Evolutionary conservation across 139 green algal species (phyloP).

Genomic region (Pseudopediastrum boryanum): DNA sequence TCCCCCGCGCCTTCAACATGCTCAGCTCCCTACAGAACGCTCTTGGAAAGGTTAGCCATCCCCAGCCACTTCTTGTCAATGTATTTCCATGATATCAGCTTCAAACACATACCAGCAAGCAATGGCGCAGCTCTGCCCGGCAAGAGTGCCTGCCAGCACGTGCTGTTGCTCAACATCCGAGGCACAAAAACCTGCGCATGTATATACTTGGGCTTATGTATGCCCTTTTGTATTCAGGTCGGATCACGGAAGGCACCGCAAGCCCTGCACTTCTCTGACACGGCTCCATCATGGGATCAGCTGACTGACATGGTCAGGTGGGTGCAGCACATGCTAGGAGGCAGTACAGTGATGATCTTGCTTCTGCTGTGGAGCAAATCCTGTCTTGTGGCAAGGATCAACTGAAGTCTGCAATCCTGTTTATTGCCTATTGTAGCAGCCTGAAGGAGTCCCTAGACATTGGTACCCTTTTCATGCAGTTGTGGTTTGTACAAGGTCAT

Average conservation of each 20-base stretch:
- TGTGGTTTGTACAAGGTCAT: neutral
- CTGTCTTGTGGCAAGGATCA: neutral
- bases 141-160: neutral
- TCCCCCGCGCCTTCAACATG: too few species aligned
- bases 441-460: neutral
- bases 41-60: too few species aligned
- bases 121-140: too few species aligned
- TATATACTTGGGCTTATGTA: neutral
- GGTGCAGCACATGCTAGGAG: neutral
- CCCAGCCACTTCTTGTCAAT: neutral
- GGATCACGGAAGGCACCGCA: neutral
- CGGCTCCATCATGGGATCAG: slow-evolving; percentile 66
- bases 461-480: neutral
- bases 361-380: neutral
- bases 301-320: slow-evolving; percentile 57
- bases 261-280: slow-evolving; percentile 63
- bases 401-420: neutral
- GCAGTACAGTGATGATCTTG: neutral
- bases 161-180: neutral
- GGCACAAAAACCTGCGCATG: neutral
- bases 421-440: too few species aligned
- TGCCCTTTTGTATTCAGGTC: neutral
- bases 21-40: too few species aligned
- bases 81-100: neutral
- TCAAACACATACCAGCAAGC: neutral